Percentiles rank a stretch among this genome's conserved stretches.
phyloP scores from a whole-genome alignment of 768 basidiomycete genomes.

The Kwoniella heveanensis region DNA sequence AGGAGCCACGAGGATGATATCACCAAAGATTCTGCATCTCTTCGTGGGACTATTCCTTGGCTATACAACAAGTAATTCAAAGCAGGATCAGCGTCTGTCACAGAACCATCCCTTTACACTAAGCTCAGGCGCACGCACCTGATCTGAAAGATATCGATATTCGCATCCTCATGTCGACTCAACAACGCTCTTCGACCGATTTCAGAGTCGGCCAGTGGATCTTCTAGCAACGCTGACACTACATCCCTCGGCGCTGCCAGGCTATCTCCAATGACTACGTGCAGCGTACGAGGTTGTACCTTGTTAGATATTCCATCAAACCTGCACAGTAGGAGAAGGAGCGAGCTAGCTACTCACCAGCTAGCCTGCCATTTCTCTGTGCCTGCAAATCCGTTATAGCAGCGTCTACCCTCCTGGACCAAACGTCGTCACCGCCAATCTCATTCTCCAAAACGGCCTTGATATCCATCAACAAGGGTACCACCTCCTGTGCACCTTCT shows the following conservation, averaged over 20 bases:
- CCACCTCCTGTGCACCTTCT: slow-evolving; percentile 8
- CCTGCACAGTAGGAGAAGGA: neutral
- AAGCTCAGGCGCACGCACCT: slow-evolving; percentile 4
- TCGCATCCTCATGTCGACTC: slow-evolving; percentile 22
- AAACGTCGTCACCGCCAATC: slow-evolving; percentile 44
- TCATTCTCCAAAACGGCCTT: slow-evolving; percentile 30
- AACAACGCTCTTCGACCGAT: slow-evolving; percentile 25
- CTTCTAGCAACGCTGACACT: slow-evolving; percentile 45
- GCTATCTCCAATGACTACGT: slow-evolving; percentile 37
- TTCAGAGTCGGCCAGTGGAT: slow-evolving; percentile 42
- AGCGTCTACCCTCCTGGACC: slow-evolving; percentile 29
- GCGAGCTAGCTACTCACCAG: slow-evolving; percentile 11
- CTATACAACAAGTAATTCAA: neutral
- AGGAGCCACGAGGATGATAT: slow-evolving; percentile 43
- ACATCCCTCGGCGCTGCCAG: slow-evolving; percentile 38
- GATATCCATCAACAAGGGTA: slow-evolving; percentile 14
- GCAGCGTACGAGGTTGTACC: too few relatives aligned
- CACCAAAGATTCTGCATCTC: slow-evolving; percentile 18
- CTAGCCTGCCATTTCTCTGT: slow-evolving; percentile 18
- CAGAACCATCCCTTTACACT: too few relatives aligned
- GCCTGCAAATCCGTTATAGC: slow-evolving; percentile 26
- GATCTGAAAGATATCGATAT: slow-evolving; percentile 24
- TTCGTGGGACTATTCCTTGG: slow-evolving; percentile 2
- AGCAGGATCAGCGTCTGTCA: slow-evolving; percentile 3
- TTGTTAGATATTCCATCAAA: neutral